phyloP scores from a whole-genome alignment of 129 eudicot species.

The sunflower (Helianthus annuus) region HanXRQr2.0-SUNRISE NC_035444.2:81181269-81181768 shows the following conservation, averaged over 20 bases:
- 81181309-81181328: neutral
- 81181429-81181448: constrained; percentile 24
- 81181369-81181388: neutral
- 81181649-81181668: too few relatives aligned
- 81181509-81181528: constrained; percentile 3
- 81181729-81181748: too few relatives aligned
- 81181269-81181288: too few relatives aligned
- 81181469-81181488: constrained; percentile 2
- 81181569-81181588: too few relatives aligned
- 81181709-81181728: too few relatives aligned
- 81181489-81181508: constrained; percentile 1
- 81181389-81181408: neutral
- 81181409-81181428: constrained; percentile 5
- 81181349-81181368: neutral
- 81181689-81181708: too few relatives aligned
- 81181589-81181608: neutral
- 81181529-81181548: constrained; percentile 7
- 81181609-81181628: neutral
- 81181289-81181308: too few relatives aligned
- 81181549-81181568: neutral
- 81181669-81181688: too few relatives aligned
- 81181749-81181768: too few relatives aligned
- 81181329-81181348: neutral
- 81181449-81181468: constrained; percentile 28
- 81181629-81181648: neutral